Base-by-base conservation (phyloP, 1,284 basidiomycete species). In the Flammula alnicola region DNA sequence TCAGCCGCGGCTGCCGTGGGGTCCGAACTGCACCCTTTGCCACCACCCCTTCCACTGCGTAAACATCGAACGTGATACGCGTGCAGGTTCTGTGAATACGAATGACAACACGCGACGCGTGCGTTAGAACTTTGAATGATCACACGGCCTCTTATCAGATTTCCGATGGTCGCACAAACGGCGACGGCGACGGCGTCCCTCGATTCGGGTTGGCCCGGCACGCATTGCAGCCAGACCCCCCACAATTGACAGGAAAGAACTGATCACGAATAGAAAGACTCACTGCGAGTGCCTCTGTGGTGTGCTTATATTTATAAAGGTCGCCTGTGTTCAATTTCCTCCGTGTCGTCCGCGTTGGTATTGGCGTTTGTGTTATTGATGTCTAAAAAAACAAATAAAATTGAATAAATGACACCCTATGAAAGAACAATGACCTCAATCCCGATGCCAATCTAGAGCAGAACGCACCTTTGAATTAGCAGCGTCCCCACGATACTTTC, bases 251-350 rank as follows among this genome's bases (percentile, higher is more conserved):
- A 29, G 6, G 29, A 4, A 25, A 14, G 30, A 17, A 27, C 25
- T 27, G 9, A 42, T 3, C 9, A n/a, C 37, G 26, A 32, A 40
- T 26, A 36, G 32, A 10, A 7, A 25, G 6, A 59, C 63, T 46
- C 53, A 64, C 67, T 0, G 60, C 56, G n/a, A 67, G 55, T 10
- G 59, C 46, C 43, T 62, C 57, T 9, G 47, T 52, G 5, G 56
- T 64, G 30, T 59, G 27, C 32, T 31, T 48, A 30, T 54, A 52
- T 37, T 39, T 52, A 12, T 14, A 39, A 26, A 17, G 25, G 3
- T n/a, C 10, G 19, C 39, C 11, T 30, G n/a, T 30, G 11, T 43
- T 42, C 27, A 17, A 25, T 17, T 22, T 14, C 17, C 6, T 11
- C 42, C 11, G 20, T n/a, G n/a, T n/a, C n/a, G n/a, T n/a, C n/a